Evolutionary conservation across 2,329 filamentous ascomycete species (phyloP), one percentile per base, ranked within the genome.

Genomic region (Emergomyces africanus): DNA sequence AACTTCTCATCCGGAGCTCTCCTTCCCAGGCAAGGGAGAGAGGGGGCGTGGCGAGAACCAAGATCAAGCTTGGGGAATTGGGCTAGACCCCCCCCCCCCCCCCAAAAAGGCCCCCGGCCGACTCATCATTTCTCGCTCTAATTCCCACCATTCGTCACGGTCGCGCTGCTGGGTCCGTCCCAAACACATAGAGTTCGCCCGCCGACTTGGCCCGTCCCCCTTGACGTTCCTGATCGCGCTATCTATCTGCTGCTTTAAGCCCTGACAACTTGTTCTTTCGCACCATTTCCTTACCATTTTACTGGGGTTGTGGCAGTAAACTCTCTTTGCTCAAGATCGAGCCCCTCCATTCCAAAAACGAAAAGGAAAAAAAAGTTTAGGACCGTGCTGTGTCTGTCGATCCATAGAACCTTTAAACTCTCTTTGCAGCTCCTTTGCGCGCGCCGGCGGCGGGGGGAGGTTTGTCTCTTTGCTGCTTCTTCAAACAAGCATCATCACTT

Each of bases 181-280:
- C 33, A 54, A 23, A 35, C 14, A n/a, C 50, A 37, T 54, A 37
- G 50, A 54, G 30, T 54, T 54, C 33, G 50, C 50, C 50, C 50
- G 50, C 33, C 50, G 50, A 54, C 39, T 39, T 39, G 33, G 50
- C 50, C 33, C 33, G 50, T 33, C 50, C 50, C 50, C 50, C 50
- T 39, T 54, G 25, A 54, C 33, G 50, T 54, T 54, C 50, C 50
- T 54, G 50, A 54, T 54, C 50, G 50, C 50, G 50, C 50, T 54
- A 54, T 54, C 50, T 54, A 54, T 54, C 50, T 54, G 50, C 50
- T 54, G 50, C 50, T 39, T 54, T 54, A 54, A 54, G 30, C 50
- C 50, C 50, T 51, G 50, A n/a, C 28, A 20, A n/a, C n/a, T n/a
- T n/a, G n/a, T n/a, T n/a, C 28, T 35, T 20, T 54, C 49, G 33